Base-by-base conservation (phyloP, 176 grass and related monocot genomes). In the Lolium rigidum region DNA sequence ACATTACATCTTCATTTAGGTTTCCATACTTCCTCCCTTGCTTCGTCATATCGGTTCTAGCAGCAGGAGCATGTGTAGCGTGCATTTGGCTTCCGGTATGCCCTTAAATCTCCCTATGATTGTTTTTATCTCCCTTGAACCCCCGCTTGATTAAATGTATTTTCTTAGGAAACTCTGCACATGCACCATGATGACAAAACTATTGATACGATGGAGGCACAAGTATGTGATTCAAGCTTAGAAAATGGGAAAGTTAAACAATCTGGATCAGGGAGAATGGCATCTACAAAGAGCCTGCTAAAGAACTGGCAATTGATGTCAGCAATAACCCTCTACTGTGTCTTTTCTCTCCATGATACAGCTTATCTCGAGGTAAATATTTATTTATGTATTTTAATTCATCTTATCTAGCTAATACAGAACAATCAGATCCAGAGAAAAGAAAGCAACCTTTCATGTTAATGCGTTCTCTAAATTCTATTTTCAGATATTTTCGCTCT, bases 401-500 rank as follows among this genome's bases (percentile, higher is more conserved):
- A 78, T 48, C 15, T 2, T 49, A 10, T 17, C 10, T 44, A 16
- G 25, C 61, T 5, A 43, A 66, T 51, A 63, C 11, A 13, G 6
- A 79, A 13, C 9, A 31, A 14, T 35, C 9, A 55, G 50, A 12
- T 77, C 51, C 38, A 16, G 37, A 7, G 4, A 67, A 77, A 47
- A 4, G 16, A 12, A 65, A 85, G 31, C n/a, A 78, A 46, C 21
- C 55, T 67, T 4, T 5, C n/a, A 78, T 80, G 77, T 76, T 81
- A 67, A 77, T 76, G 20, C 63, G 0, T 1, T 80, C 7, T 89
- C 9, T 56, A 79, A 79, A 64, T 87, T 70, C 1, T 43, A 62
- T 85, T 87, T 87, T 69, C 79, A 94, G 92, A 94, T 92, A 92
- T 94, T 94, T 82, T 94, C 92, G 17, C 87, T 94, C 5, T 94